Base-by-base conservation (phyloP, 129 eudicot species). In the Flaveria linearis region DNA sequence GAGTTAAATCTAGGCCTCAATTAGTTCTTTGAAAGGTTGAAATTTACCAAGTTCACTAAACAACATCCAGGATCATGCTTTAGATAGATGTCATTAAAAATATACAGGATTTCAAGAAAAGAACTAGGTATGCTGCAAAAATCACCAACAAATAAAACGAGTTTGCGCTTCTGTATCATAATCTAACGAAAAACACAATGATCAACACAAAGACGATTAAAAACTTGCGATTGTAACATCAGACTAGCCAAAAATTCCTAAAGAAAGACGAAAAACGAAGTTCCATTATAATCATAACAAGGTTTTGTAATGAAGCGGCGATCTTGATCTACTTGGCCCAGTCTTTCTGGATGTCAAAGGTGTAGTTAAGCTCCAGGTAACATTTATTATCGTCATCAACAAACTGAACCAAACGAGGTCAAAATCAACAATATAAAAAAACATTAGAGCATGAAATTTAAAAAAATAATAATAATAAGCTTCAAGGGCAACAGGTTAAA, bases 301-400 rank as follows among this genome's bases (percentile, higher is more conserved):
- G 26, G 23, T 55, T 49, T 13, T 8, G 56, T 25, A 67, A 74
- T 20, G 18, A 46, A 18, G 36, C 26, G 10, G 8, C 11, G 9
- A 23, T 60, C 30, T 36, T 14, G 47, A 25, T 80, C 72, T 71
- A 80, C 55, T 57, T 77, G 55, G 80, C 62, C 91, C 91, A 87
- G 12, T 87, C 91, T 77, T 87, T 87, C 81, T 84, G 88, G 72
- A 87, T 87, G 86, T 82, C 91, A 52, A 87, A 87, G 60, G 91
- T 84, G 86, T 87, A 87, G 82, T 84, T 87, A 75, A 87, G 81
- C 75, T 82, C 86, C 82, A 82, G 68, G 79, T 82, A 82, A 51
- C 72, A 67, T 56, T 82, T 82, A 68, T 87, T 87, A 65, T 87
- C 91, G 25, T 87, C 91, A 67, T 87, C 91, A 67, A 82, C 72